A percentile compares a stretch with the other conserved stretches of the same genome.
These are phyloP conservation scores for Aspergillus fumigatiaffinis DNA, from an alignment of 2,329 filamentous ascomycete species.

Conservation along the genomic window DNA sequence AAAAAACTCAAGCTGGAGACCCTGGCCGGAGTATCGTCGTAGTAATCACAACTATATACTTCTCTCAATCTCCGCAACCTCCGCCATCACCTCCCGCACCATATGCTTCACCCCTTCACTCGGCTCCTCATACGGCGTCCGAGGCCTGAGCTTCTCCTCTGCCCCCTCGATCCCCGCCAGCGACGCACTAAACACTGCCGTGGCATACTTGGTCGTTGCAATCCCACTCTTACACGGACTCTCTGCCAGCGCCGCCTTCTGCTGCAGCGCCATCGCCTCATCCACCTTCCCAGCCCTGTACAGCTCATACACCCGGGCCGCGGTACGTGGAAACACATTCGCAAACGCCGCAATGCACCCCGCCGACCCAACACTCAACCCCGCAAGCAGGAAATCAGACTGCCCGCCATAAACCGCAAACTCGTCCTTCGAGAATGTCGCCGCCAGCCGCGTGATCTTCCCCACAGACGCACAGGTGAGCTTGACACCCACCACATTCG, in stretches of 20 bases:
- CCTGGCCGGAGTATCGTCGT: neutral
- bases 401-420: constrained; percentile 71
- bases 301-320: constrained; percentile 58
- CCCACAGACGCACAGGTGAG: constrained; percentile 62
- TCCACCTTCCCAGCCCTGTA: constrained; percentile 55
- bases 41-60: neutral
- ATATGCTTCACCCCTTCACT: constrained; percentile 43
- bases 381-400: constrained; percentile 63
- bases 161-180: constrained; percentile 58
- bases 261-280: constrained; percentile 60
- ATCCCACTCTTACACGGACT: constrained; percentile 64
- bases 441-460: constrained; percentile 56
- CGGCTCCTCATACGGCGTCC: constrained; percentile 57
- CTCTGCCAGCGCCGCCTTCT: constrained; percentile 62
- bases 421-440: constrained; percentile 48
- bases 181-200: constrained; percentile 56
- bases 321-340: constrained; percentile 54
- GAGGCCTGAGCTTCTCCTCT: constrained; percentile 55
- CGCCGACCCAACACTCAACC: constrained; percentile 49
- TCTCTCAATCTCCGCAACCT: constrained; percentile 40
- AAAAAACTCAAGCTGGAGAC: neutral
- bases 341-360: constrained; percentile 58
- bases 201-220: constrained; percentile 65
- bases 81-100: constrained; percentile 39
- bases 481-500: constrained; percentile 62